Percentiles rank a stretch among this genome's conserved stretches.
phyloP scores from a whole-genome alignment of 1,284 basidiomycete genomes.

The Cutaneotrichosporon spelunceum region DNA sequence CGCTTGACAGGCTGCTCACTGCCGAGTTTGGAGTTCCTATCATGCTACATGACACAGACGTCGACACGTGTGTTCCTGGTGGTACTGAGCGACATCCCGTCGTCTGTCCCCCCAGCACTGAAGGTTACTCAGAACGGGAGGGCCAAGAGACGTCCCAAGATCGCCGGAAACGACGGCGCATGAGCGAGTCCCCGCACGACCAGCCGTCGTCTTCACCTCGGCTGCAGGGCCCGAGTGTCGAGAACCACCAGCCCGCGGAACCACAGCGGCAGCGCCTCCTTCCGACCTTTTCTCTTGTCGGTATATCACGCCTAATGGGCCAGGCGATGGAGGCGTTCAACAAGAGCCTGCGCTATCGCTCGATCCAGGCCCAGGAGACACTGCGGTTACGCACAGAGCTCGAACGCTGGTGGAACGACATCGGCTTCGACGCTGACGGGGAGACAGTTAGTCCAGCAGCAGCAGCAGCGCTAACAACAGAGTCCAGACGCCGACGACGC shows the following conservation, averaged over 20 bases:
- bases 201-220: neutral
- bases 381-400: slow-evolving; percentile 25
- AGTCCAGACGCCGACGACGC: neutral
- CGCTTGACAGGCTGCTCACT: slow-evolving; percentile 28
- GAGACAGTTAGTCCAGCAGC: neutral
- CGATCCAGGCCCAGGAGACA: slow-evolving; percentile 18
- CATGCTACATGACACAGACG: slow-evolving; percentile 30
- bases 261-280: slow-evolving; percentile 6
- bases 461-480: neutral
- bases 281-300: slow-evolving; percentile 11
- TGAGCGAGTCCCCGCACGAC: neutral
- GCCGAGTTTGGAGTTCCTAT: slow-evolving; percentile 32
- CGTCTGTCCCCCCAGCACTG: neutral
- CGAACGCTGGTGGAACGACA: slow-evolving; percentile 34
- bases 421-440: slow-evolving; percentile 15
- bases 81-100: slow-evolving; percentile 17
- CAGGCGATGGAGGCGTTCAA: slow-evolving; percentile 31
- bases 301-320: slow-evolving; percentile 20
- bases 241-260: neutral
- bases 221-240: neutral
- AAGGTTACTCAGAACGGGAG: neutral
- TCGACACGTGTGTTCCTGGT: slow-evolving; percentile 31
- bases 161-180: neutral
- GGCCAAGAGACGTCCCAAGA: neutral
- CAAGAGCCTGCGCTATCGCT: slow-evolving; percentile 17